phyloP scores from a whole-genome alignment of 1,284 basidiomycete genomes.

The Rhodotorula sp. region DNA sequence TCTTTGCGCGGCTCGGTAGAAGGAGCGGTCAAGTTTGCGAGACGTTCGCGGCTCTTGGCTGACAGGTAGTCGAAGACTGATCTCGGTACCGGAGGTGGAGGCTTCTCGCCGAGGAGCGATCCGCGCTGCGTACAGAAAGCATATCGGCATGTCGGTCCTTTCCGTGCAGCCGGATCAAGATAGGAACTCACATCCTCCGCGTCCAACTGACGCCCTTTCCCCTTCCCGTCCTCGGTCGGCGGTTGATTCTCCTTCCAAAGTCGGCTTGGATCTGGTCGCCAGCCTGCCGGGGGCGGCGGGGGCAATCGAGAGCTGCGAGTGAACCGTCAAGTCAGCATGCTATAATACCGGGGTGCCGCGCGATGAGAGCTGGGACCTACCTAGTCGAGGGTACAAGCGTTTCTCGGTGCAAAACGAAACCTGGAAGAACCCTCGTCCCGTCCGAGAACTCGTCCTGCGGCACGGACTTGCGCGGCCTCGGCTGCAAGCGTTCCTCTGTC shows the following conservation, averaged over 20 bases:
- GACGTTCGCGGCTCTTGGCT: conserved; percentile 78
- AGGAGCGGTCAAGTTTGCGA: conserved; percentile 60
- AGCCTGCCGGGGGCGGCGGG: conserved; percentile 72
- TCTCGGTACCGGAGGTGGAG: conserved; percentile 56
- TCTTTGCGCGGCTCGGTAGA: background rate
- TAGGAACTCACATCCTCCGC: conserved; percentile 62
- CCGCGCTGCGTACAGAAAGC: conserved; percentile 61
- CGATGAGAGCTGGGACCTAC: background rate
- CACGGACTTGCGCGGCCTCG: background rate
- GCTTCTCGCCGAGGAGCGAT: conserved; percentile 73
- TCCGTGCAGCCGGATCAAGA: no score
- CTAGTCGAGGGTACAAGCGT: conserved; percentile 61
- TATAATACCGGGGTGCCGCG: no score
- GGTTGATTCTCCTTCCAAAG: conserved; percentile 63
- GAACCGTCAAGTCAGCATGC: conserved; percentile 65
- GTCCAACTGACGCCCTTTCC: conserved; percentile 51
- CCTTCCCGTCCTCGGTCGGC: conserved; percentile 52
- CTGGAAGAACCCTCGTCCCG: conserved; percentile 67
- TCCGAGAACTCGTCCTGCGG: conserved; percentile 60
- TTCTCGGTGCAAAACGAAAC: conserved; percentile 69
- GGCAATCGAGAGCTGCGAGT: conserved; percentile 55
- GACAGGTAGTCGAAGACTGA: conserved; percentile 93
- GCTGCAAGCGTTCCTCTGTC: background rate
- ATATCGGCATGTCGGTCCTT: background rate
- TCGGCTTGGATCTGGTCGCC: conserved; percentile 76